Percentiles rank a stretch among this genome's conserved stretches.
Evolutionary conservation across 1,139 yeast species (phyloP).

Genomic region (Ashbya aceris): DNA sequence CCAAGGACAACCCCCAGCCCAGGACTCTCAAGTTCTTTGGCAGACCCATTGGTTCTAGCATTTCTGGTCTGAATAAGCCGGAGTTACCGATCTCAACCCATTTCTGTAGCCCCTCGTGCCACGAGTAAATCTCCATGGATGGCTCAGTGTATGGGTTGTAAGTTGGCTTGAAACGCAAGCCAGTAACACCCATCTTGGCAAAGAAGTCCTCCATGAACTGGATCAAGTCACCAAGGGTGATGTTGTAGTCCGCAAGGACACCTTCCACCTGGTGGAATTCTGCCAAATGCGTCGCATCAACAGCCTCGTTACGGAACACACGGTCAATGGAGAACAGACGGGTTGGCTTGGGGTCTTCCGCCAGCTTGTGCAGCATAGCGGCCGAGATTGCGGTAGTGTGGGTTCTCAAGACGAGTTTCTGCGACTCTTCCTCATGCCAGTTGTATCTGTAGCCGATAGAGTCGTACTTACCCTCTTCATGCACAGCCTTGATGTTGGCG

Average conservation of each 20-base stretch:
- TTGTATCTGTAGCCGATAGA: constrained; percentile 98
- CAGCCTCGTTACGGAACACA: constrained; percentile 99
- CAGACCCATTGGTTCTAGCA: constrained; percentile 96
- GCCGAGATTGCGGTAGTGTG: constrained; percentile 95
- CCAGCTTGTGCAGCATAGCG: constrained; percentile 76
- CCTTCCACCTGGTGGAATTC: constrained; percentile 99
- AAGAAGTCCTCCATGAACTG: constrained; percentile 98
- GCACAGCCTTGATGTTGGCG: constrained; percentile 72
- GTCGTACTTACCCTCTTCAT: constrained; percentile 83
- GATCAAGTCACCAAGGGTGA: constrained; percentile 91
- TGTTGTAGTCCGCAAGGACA: constrained; percentile 91
- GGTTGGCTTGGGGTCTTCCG: constrained; percentile 82
- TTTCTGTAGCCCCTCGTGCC: constrained; percentile 87
- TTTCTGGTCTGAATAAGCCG: constrained; percentile 99
- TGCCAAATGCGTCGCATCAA: constrained; percentile 98
- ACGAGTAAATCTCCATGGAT: constrained; percentile 92
- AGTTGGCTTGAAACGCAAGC: constrained; percentile 94
- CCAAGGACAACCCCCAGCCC: constrained; percentile 96
- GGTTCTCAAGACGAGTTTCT: constrained; percentile 87
- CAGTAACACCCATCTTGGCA: constrained; percentile 92
- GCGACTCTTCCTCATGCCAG: constrained; percentile 87
- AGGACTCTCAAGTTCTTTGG: constrained; percentile 89
- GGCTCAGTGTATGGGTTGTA: constrained; percentile 99
- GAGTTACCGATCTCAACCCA: constrained; percentile 99
- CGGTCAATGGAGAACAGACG: constrained; percentile 94